Percentiles rank a stretch among this genome's conserved stretches.
Evolutionary conservation across 768 basidiomycete species (phyloP).

Genomic region (Boletus patriciae): DNA sequence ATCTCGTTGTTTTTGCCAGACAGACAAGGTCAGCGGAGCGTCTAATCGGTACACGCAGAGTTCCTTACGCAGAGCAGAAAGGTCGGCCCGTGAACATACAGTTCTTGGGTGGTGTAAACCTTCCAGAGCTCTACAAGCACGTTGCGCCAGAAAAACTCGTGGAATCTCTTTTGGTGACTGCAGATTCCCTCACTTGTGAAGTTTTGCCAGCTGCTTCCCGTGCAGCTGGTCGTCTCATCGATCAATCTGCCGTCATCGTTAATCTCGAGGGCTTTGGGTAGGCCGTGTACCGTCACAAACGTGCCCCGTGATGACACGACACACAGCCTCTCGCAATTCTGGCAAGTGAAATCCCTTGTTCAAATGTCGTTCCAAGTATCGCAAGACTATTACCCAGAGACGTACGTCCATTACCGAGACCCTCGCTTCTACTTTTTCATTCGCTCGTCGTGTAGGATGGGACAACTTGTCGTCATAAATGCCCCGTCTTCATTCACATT

Average conservation of each 20-base stretch:
- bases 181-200: constrained; percentile 63
- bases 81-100: constrained; percentile 74
- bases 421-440: not conserved
- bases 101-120: constrained; percentile 57
- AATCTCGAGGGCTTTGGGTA: constrained; percentile 73
- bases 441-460: constrained; percentile 52
- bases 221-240: constrained; percentile 51
- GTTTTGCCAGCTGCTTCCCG: constrained; percentile 64
- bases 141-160: constrained; percentile 62
- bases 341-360: constrained; percentile 71
- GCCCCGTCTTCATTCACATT: constrained; percentile 71
- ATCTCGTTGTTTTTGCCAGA: constrained; percentile 36
- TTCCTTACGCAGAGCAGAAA: constrained; percentile 40
- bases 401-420: constrained; percentile 43
- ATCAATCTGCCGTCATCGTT: constrained; percentile 60
- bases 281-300: constrained; percentile 15
- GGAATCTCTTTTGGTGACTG: constrained; percentile 62
- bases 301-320: not conserved
- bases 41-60: not conserved
- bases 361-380: constrained; percentile 68
- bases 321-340: constrained; percentile 62
- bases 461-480: constrained; percentile 68
- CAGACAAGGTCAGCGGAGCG: constrained; percentile 57
- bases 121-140: constrained; percentile 54
- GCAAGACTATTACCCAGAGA: constrained; percentile 78